These are phyloP conservation scores for Leucosporidium yakuticum DNA, from an alignment of 768 basidiomycete genomes.

Conservation along the genomic window DNA sequence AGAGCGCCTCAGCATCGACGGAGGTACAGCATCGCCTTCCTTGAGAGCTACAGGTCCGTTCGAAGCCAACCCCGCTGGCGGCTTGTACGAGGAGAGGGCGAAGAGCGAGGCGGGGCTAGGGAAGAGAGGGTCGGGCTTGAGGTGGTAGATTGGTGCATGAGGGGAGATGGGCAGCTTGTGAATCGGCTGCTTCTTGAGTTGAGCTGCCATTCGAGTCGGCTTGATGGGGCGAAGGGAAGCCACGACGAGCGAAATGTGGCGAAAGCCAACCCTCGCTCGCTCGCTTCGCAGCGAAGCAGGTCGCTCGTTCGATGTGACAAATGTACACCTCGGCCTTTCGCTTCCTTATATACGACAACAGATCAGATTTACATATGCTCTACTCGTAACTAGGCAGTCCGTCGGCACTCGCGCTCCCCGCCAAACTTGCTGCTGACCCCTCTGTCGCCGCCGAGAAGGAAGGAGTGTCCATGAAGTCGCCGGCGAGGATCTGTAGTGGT, in stretches of 20 bases:
- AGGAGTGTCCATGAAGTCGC: not conserved
- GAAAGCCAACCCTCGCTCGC: not conserved
- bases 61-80: conserved; percentile 13
- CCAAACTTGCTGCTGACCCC: too few species aligned
- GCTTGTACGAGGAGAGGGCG: conserved; percentile 18
- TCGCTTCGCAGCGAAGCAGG: too few species aligned
- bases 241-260: not conserved
- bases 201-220: too few species aligned
- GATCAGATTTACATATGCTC: too few species aligned
- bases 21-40: conserved; percentile 27
- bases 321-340: too few species aligned
- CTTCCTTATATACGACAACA: too few species aligned
- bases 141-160: conserved; percentile 2
- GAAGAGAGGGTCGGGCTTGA: conserved; percentile 25
- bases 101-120: conserved; percentile 18
- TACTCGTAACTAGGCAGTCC: too few species aligned
- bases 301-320: too few species aligned
- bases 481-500: not conserved
- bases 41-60: conserved; percentile 22
- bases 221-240: not conserved
- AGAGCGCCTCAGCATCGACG: conserved; percentile 30
- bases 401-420: too few species aligned
- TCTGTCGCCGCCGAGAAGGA: too few species aligned
- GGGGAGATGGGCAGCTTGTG: conserved; percentile 19
- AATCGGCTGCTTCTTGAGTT: not conserved